phyloP scores from a whole-genome alignment of 441 rosid genomes.

The Adansonia madagascariensis region DNA sequence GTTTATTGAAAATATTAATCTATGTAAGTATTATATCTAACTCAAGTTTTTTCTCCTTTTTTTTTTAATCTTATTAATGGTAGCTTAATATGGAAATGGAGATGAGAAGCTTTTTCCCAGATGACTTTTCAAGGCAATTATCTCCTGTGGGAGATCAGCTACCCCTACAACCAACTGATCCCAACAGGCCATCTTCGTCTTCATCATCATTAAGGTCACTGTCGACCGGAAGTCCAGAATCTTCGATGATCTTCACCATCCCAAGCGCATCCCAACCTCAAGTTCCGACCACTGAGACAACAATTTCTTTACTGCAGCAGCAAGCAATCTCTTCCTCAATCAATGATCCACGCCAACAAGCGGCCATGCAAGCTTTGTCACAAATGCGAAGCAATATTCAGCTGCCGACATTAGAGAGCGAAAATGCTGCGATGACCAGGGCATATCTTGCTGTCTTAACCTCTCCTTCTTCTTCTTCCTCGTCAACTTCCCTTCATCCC shows the following conservation, averaged over 20 bases:
- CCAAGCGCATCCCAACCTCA: constrained; percentile 41
- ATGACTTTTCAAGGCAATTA: constrained; percentile 46
- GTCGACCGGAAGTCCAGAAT: constrained; percentile 57
- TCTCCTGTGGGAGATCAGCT: constrained; percentile 35
- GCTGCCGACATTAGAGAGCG: constrained; percentile 45
- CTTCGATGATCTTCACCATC: constrained; percentile 52
- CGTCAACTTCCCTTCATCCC: constrained; percentile 34
- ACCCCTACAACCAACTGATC: constrained; percentile 35
- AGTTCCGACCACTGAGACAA: constrained; percentile 27
- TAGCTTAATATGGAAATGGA: constrained; percentile 59
- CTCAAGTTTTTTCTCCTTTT: no score
- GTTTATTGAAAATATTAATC: neutral
- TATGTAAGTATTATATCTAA: neutral
- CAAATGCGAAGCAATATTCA: constrained; percentile 36
- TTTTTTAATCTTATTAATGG: constrained; percentile 4
- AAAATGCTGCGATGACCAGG: constrained; percentile 56
- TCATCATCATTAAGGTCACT: constrained; percentile 70
- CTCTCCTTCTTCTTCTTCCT: constrained; percentile 50
- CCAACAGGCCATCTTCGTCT: constrained; percentile 56
- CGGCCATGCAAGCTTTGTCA: constrained; percentile 36
- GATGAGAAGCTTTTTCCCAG: constrained; percentile 55
- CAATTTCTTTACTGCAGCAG: constrained; percentile 23
- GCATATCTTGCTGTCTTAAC: constrained; percentile 72
- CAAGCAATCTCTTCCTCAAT: constrained; percentile 23
- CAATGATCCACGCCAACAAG: constrained; percentile 33